Percentiles rank a stretch among this genome's conserved stretches.
phyloP scores from a whole-genome alignment of 192 early-diverging fungal species.

The Thamnidium elegans region DNA sequence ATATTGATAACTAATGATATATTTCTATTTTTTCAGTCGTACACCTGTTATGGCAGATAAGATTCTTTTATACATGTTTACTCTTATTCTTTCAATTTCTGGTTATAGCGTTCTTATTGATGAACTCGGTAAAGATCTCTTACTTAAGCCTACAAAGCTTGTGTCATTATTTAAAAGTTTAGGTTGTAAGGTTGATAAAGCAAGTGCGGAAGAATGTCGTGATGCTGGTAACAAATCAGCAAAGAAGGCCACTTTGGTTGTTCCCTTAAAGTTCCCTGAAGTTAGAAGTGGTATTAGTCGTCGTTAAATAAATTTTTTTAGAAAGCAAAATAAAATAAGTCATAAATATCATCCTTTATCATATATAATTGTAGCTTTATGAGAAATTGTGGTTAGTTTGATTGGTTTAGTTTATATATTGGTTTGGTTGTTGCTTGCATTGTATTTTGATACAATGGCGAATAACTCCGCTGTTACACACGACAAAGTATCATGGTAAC shows the following conservation, averaged over 20 bases:
- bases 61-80: conserved; percentile 74
- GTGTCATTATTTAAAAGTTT: conserved; percentile 41
- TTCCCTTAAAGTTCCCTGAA: conserved; percentile 34
- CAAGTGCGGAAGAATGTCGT: conserved; percentile 30
- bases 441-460: no score
- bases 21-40: conserved; percentile 28
- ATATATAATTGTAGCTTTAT: no score
- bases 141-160: conserved; percentile 44
- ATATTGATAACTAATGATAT: not conserved
- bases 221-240: conserved; percentile 1
- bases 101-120: conserved; percentile 65
- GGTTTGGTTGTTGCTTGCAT: no score
- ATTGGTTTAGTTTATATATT: no score
- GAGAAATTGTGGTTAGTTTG: no score
- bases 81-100: conserved; percentile 67
- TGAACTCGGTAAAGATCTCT: conserved; percentile 64
- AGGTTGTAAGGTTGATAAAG: conserved; percentile 45
- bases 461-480: no score
- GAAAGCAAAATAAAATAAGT: not conserved
- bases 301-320: not conserved
- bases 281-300: not conserved
- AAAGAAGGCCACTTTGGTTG: conserved; percentile 29
- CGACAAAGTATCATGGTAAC: no score
- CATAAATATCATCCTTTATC: not conserved
- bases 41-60: conserved; percentile 69